Evolutionary conservation across 2,329 filamentous ascomycete species (phyloP), one percentile per base, ranked within the genome.

Genomic region (Aureobasidium sp.): DNA sequence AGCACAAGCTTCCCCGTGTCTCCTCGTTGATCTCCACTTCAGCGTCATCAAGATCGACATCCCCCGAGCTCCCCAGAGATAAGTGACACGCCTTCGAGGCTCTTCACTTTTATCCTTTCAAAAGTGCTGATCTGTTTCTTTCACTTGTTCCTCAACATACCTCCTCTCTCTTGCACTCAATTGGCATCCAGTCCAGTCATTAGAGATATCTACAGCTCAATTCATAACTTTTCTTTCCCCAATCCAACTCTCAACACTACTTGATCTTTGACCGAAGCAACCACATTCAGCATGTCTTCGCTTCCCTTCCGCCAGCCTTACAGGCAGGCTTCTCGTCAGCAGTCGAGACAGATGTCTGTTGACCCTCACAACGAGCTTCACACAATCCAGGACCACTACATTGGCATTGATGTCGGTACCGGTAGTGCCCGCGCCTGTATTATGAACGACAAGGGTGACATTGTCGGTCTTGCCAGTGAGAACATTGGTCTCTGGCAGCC

Each of bases 341-440:
- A 73, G 66, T 78, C 76, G 64, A 75, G 76, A 61, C 77, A 79
- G 67, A 74, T 79, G 73, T 78, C 76, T 15, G 74, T 77, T 44
- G 78, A 79, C 69, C 77, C 79, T 54, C 79, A 81, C 66, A 83
- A 86, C 69, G 81, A 84, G 67, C 75, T 86, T 58, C 78, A 78
- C 62, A 76, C 81, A 44, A 79, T 83, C 63, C 73, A 80, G 66
- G 81, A 84, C 68, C 83, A 86, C 70, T 86, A 83, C 72, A 86
- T 97, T 71, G 93, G 93, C 64, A 90, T 99, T 68, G 94, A 99
- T 77, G 93, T 99, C 55, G 94, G 94, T 58, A 99, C 94, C 25
- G 94, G 94, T 61, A 96, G 91, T 73, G 94, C 93, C 42, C 86
- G 94, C 72, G 94, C 94, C 60, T 97, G 94, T 76, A 91, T 99